Evolutionary conservation across 441 rosid species (phyloP).

Genomic region (Capsella rubella): DNA sequence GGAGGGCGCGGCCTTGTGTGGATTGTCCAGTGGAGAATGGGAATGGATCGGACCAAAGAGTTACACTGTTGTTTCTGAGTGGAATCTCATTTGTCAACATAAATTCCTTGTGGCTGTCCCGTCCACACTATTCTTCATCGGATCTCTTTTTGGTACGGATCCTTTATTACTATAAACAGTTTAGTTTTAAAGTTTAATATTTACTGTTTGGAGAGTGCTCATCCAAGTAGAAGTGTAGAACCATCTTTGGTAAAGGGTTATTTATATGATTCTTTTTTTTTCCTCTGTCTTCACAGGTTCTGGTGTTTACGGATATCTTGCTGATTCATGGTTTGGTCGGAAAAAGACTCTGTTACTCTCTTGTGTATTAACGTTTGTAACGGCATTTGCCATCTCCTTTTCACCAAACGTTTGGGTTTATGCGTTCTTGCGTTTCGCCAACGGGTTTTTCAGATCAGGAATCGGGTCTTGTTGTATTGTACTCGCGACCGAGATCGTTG

Average conservation of each 20-base stretch:
- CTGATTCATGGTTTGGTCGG: conserved; percentile 65
- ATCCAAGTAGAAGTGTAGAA: not conserved
- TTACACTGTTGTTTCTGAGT: conserved; percentile 63
- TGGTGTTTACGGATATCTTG: conserved; percentile 60
- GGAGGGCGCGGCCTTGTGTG: conserved; percentile 47
- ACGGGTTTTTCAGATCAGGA: conserved; percentile 65
- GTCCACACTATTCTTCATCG: conserved; percentile 70
- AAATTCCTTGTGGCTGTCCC: conserved; percentile 75
- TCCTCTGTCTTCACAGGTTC: conserved; percentile 50
- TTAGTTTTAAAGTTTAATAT: not conserved
- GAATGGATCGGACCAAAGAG: conserved; percentile 62
- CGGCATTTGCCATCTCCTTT: conserved; percentile 64
- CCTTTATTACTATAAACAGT: not conserved
- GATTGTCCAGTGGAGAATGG: conserved; percentile 55
- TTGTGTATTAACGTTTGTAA: conserved; percentile 58
- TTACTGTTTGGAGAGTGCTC: not conserved
- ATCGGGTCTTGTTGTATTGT: conserved; percentile 75
- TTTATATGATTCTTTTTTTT: not conserved
- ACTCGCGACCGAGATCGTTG: conserved; percentile 62
- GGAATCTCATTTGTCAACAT: conserved; percentile 67
- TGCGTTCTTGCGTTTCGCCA: conserved; percentile 61
- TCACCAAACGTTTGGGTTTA: conserved; percentile 78
- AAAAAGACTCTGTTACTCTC: conserved; percentile 60
- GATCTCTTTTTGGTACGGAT: conserved; percentile 56
- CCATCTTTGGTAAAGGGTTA: not conserved